Conservation (phyloP, 2,329 filamentous ascomycete species). For the Botrytis tulipae region DNA sequence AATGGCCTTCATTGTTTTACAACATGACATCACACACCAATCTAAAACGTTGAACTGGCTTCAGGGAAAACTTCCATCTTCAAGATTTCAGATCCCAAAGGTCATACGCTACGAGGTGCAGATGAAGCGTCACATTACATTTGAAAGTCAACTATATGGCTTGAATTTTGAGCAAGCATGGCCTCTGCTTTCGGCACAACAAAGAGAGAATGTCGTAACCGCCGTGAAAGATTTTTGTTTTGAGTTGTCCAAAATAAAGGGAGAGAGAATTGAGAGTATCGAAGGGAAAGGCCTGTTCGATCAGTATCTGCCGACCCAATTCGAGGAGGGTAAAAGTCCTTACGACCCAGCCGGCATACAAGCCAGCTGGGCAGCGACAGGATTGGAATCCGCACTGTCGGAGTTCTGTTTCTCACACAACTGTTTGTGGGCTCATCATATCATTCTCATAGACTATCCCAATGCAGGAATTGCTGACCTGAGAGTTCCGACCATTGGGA, state of each 20-base stretch:
- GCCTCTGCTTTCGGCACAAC: not conserved
- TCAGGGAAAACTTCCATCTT: not conserved
- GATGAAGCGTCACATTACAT: not conserved
- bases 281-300: not conserved
- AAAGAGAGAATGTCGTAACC: not conserved
- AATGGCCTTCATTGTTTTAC: not conserved
- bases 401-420: not conserved
- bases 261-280: not conserved
- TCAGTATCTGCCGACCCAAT: rapidly evolving
- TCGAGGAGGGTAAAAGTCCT: rapidly evolving
- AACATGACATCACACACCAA: not conserved
- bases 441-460: not conserved
- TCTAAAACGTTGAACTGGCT: not conserved
- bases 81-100: not conserved
- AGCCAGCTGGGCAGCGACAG: not conserved
- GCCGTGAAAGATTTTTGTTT: not conserved
- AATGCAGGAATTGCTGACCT: not conserved
- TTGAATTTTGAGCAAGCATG: not conserved
- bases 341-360: not conserved
- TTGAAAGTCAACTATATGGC: not conserved
- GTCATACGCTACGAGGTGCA: not conserved
- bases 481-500: not conserved
- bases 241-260: not conserved
- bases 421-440: rapidly evolving
- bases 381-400: not conserved